Percentiles rank a stretch among this genome's conserved stretches.
These are phyloP conservation scores for Pseudopediastrum boryanum DNA, from an alignment of 139 green algal genomes.

Conservation along the genomic window DNA sequence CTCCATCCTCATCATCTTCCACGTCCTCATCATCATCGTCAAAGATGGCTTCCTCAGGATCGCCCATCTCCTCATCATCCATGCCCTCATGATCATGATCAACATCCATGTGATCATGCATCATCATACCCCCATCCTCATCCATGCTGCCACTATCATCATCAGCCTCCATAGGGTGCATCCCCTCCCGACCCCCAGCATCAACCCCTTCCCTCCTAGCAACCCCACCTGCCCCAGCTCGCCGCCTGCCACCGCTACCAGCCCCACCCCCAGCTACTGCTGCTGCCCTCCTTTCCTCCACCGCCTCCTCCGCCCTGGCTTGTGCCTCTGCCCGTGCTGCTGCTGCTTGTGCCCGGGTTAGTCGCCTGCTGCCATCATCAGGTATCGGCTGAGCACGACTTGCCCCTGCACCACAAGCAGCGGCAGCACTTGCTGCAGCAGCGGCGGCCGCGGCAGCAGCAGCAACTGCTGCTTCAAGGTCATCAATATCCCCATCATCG, in stretches of 20 bases:
- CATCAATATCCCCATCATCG: no score
- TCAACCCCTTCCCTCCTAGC: neutral
- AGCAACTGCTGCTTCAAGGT: no score
- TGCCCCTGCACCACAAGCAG: neutral
- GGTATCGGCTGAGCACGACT: constrained; percentile 61
- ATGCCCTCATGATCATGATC: constrained; percentile 41
- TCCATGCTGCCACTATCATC: constrained; percentile 55
- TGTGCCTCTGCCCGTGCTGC: constrained; percentile 45
- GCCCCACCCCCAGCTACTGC: neutral
- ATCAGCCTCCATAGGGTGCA: constrained; percentile 36
- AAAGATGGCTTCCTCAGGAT: constrained; percentile 17
- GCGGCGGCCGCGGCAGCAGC: no score
- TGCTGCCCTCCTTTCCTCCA: neutral
- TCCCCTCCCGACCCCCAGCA: constrained; percentile 2
- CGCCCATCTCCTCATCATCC: constrained; percentile 48
- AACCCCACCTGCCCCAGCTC: neutral
- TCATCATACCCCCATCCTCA: constrained; percentile 46
- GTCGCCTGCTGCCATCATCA: constrained; percentile 35
- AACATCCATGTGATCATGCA: constrained; percentile 50
- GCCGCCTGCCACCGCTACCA: no score
- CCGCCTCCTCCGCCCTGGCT: constrained; percentile 41
- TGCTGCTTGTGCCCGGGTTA: constrained; percentile 66
- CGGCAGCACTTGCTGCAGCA: constrained; percentile 9
- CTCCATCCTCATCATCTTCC: constrained; percentile 52
- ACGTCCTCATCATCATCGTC: constrained; percentile 59